Conservation (phyloP, 78 protist species). For the Polysphondylium violaceum region DNA sequence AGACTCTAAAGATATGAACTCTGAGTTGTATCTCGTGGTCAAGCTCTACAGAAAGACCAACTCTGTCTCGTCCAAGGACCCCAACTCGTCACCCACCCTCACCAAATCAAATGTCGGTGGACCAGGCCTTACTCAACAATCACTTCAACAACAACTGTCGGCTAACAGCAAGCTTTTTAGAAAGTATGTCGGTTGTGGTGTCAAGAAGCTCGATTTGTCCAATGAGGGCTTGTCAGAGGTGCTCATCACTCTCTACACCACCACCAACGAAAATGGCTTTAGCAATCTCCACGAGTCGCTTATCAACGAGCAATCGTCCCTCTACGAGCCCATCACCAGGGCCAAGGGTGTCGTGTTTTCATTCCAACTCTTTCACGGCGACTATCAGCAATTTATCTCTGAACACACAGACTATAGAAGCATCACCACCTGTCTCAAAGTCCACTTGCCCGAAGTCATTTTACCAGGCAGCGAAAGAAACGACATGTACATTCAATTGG, state of each 20-base stretch:
- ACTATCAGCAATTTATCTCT: constrained; percentile 39
- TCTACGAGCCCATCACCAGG: constrained; percentile 56
- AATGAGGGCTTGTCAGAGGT: constrained; percentile 4
- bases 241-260: constrained; percentile 30
- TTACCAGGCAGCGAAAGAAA: constrained; percentile 67
- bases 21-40: constrained; percentile 36
- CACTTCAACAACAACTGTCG: neutral
- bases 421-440: constrained; percentile 32
- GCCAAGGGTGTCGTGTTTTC: constrained; percentile 77
- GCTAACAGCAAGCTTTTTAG: constrained; percentile 7
- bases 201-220: constrained; percentile 38
- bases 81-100: constrained; percentile 69
- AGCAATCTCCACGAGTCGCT: constrained; percentile 46
- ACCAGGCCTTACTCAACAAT: neutral
- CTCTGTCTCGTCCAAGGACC: constrained; percentile 31
- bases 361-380: constrained; percentile 40
- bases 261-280: constrained; percentile 17
- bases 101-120: constrained; percentile 37
- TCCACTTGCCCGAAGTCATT: constrained; percentile 49
- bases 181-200: constrained; percentile 75
- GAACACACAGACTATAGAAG: constrained; percentile 26
- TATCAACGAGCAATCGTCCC: constrained; percentile 13
- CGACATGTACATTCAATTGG: constrained; percentile 61
- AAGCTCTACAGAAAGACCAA: constrained; percentile 48
- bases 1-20: constrained; percentile 31